A percentile compares a stretch with the other conserved stretches of the same genome.
Conservation (phyloP, 108 stramenopile species). For the Conticribra guillardii region DNA sequence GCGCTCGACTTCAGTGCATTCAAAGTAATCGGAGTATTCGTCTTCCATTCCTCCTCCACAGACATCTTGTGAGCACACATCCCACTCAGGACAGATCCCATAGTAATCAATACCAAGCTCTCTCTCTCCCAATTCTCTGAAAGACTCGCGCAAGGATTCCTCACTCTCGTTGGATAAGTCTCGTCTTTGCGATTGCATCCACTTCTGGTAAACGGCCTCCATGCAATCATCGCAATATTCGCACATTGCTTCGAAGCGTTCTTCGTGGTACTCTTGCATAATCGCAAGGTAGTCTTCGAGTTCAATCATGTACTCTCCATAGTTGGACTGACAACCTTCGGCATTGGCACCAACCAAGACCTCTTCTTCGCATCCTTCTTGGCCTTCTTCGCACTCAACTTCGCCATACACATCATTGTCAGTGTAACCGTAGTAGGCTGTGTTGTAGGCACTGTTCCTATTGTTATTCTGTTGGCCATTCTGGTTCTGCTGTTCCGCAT, state of each 20-base stretch:
- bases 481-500: no score
- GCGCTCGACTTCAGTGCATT: conserved; percentile 49
- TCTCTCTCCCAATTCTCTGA: conserved; percentile 31
- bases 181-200: conserved; percentile 25
- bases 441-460: not conserved
- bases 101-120: conserved; percentile 28
- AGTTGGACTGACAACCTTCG: conserved; percentile 63
- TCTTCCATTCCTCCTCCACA: conserved; percentile 17
- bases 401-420: conserved; percentile 41
- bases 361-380: no score
- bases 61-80: conserved; percentile 26
- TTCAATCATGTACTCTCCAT: conserved; percentile 73
- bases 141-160: no score
- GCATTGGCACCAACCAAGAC: conserved; percentile 35
- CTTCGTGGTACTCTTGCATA: conserved; percentile 62
- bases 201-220: conserved; percentile 32
- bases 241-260: conserved; percentile 68
- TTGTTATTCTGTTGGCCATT: no score
- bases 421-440: conserved; percentile 11
- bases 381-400: not conserved
- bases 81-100: conserved; percentile 35
- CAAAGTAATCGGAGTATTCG: conserved; percentile 32
- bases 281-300: conserved; percentile 69
- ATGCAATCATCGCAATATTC: conserved; percentile 33
- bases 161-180: conserved; percentile 36